Evolutionary conservation across 345 rosid species (phyloP).

Genomic region (Eucalyptus tenuipes): DNA sequence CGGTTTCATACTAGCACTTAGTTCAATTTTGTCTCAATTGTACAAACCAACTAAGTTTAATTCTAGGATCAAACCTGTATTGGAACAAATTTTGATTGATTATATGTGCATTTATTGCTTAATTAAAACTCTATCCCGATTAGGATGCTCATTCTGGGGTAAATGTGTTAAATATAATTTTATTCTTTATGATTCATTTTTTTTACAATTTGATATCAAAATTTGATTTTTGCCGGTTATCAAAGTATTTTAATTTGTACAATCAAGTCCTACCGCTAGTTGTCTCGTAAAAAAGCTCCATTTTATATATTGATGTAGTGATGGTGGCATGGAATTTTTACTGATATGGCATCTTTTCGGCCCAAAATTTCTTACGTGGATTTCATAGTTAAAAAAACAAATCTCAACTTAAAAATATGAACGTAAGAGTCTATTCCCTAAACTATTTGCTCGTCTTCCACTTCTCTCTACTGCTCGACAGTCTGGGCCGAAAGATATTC

Average conservation of each 20-base stretch:
- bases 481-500: background rate
- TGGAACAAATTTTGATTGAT: background rate
- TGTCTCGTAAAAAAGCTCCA: background rate
- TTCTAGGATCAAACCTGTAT: background rate
- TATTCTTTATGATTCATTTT: background rate
- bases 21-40: background rate
- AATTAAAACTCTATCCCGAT: background rate
- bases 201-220: accelerated
- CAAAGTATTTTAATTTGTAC: background rate
- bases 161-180: background rate
- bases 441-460: background rate
- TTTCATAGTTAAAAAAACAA: background rate
- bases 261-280: background rate
- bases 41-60: background rate
- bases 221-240: background rate
- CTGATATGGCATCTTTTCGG: background rate
- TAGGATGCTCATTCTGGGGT: background rate
- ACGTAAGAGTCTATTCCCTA: background rate
- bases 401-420: background rate
- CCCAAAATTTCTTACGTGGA: background rate
- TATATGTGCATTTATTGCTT: background rate
- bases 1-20: background rate
- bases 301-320: background rate
- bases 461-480: background rate
- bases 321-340: background rate